phyloP scores from a whole-genome alignment of 352 stramenopile genomes.

The Plasmopara muralis region DNA sequence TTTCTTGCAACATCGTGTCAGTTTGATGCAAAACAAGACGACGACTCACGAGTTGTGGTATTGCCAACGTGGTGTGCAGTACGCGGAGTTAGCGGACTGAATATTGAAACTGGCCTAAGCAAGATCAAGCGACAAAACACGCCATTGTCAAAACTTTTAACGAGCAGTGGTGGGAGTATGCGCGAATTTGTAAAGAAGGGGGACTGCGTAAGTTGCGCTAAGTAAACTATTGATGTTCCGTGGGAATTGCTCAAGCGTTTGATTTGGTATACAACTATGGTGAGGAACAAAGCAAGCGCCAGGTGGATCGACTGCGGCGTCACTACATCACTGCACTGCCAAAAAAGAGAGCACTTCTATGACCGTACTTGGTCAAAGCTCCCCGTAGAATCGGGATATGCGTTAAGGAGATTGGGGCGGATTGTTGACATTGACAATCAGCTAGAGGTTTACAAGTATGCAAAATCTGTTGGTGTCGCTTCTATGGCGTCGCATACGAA shows the following conservation, averaged over 20 bases:
- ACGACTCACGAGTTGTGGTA: not conserved
- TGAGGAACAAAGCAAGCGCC: slow-evolving; percentile 1
- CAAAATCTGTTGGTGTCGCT: slow-evolving; percentile 1
- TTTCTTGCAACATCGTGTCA: slow-evolving; percentile 2
- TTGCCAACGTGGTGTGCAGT: slow-evolving; percentile 1
- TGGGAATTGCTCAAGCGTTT: slow-evolving; percentile 2
- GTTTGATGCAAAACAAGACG: slow-evolving; percentile 3
- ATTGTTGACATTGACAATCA: not conserved
- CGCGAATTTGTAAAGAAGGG: not conserved
- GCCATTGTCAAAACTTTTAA: not conserved
- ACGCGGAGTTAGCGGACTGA: slow-evolving; percentile 1
- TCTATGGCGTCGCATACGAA: slow-evolving; percentile 1
- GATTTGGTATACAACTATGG: slow-evolving; percentile 14
- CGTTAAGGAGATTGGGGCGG: not conserved
- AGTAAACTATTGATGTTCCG: not conserved
- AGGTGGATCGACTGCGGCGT: slow-evolving; percentile 17
- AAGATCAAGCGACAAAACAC: not conserved
- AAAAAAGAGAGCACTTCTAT: slow-evolving; percentile 9
- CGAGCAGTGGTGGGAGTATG: not conserved
- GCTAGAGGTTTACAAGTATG: not conserved
- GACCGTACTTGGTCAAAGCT: not conserved
- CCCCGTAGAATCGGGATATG: not conserved
- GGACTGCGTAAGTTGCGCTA: not conserved
- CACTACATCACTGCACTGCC: slow-evolving; percentile 16
- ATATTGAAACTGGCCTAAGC: not conserved